A percentile compares a stretch with the other conserved stretches of the same genome.
phyloP scores from a whole-genome alignment of 2,329 filamentous ascomycete genomes.

The Beauveria sp. region DNA sequence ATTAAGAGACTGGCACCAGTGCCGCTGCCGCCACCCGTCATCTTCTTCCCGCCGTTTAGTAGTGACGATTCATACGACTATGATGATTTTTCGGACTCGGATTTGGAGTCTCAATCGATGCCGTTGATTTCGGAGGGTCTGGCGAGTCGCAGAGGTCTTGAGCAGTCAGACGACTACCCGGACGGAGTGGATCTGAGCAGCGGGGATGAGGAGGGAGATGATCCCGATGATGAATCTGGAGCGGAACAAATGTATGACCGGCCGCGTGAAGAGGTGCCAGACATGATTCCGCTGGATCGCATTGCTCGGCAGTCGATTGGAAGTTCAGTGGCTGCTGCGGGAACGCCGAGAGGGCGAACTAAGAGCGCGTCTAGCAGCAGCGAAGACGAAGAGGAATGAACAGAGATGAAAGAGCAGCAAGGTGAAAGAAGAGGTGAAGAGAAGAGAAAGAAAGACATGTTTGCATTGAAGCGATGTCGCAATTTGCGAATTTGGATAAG shows the following conservation, averaged over 20 bases:
- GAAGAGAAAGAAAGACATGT: background rate
- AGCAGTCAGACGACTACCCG: constrained; percentile 34
- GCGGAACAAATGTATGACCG: constrained; percentile 24
- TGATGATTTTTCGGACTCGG: constrained; percentile 22
- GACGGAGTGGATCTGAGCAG: constrained; percentile 33
- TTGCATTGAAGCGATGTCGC: background rate
- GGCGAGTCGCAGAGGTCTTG: constrained; percentile 26
- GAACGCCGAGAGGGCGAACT: constrained; percentile 22
- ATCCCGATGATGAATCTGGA: constrained; percentile 27
- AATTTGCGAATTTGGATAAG: background rate
- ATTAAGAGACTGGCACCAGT: constrained; percentile 38
- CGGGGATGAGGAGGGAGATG: constrained; percentile 33
- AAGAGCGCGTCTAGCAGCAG: constrained; percentile 22
- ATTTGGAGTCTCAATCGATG: constrained; percentile 20
- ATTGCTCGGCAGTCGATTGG: constrained; percentile 18
- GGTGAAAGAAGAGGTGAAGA: background rate
- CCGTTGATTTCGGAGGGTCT: constrained; percentile 19
- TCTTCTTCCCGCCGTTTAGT: constrained; percentile 43
- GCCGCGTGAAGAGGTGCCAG: constrained; percentile 11
- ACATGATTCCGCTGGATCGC: constrained; percentile 1
- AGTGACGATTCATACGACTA: constrained; percentile 29
- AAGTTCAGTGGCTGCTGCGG: constrained; percentile 27
- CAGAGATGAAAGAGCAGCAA: background rate
- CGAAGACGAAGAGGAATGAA: constrained; percentile 3
- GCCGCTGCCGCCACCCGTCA: constrained; percentile 43